Base-by-base conservation (phyloP, 23 red algal genomes). In the Gracilaria caudata region DNA sequence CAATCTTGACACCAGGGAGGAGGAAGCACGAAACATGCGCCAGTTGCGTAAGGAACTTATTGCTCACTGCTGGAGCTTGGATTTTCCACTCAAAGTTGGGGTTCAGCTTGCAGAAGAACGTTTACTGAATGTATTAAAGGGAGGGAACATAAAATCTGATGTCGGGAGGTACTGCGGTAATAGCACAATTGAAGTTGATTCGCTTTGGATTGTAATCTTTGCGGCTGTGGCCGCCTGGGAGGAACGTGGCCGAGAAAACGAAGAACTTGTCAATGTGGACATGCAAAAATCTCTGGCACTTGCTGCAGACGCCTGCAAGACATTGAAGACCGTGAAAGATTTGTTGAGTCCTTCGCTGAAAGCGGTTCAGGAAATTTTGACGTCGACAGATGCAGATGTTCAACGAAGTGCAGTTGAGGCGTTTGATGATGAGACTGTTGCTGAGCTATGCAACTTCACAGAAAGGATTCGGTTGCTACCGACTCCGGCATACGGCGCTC, bases 161-260 rank as follows among this genome's bases (percentile, higher is more conserved):
- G 87, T 91, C 1, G 49, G 21, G 4, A 29, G 53, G 21, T 64
- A 82, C n/a, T 91, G 87, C 87, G 87, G 87, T 7, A 38, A 20
- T 10, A 72, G 32, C 19, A 38, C 44, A 36, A 41, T 82, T 30
- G 43, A 91, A 56, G 77, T 91, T 17, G 63, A 91, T 38, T 75
- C 77, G 32, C 68, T 91, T 43, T 91, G 87, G 87, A 81, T 91
- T 71, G 87, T 91, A 4, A 39, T 91, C 2, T 91, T 74, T 72
- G 87, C 77, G 23, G 87, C 87, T 24, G 77, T 91, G 21, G 87
- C 87, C 23, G 87, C 87, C 4, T 91, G 87, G 87, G 87, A 91
- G 55, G 87, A 82, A 44, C 75, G 77, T 25, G 87, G 78, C 12
- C 14, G 55, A 57, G 87, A 81, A 34, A 91, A 82, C 44, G 23